phyloP scores from a whole-genome alignment of 1,284 basidiomycete species.

The Boletus semigastroideus region DNA sequence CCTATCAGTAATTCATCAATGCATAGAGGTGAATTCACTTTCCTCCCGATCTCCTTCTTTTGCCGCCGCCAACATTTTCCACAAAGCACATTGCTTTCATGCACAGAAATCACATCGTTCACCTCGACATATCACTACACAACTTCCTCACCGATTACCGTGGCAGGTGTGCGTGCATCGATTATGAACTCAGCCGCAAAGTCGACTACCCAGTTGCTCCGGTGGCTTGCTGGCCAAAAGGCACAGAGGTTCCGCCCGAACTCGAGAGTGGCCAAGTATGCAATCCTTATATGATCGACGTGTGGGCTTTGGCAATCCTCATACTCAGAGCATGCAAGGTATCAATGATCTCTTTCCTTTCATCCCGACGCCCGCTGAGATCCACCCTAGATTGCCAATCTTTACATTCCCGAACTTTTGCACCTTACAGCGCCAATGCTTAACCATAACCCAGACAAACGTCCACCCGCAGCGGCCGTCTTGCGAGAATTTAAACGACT shows the following conservation, averaged over 20 bases:
- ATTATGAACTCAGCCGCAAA: slow-evolving; percentile 64
- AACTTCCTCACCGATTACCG: slow-evolving; percentile 66
- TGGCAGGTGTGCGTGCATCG: slow-evolving; percentile 67
- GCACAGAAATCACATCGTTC: slow-evolving; percentile 63
- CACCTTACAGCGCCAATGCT: slow-evolving; percentile 58
- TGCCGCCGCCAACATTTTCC: neutral
- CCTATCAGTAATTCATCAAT: slow-evolving; percentile 58
- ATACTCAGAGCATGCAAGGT: slow-evolving; percentile 66
- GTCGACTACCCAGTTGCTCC: slow-evolving; percentile 43
- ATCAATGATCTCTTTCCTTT: slow-evolving; percentile 15
- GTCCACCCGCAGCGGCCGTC: slow-evolving; percentile 50
- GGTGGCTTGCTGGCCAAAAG: slow-evolving; percentile 44
- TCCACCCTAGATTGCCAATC: slow-evolving; percentile 50
- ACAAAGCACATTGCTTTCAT: slow-evolving; percentile 64
- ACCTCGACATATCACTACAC: slow-evolving; percentile 68
- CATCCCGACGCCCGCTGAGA: slow-evolving; percentile 4
- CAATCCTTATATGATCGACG: slow-evolving; percentile 69
- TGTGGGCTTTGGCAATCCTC: slow-evolving; percentile 66
- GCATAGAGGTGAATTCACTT: slow-evolving; percentile 51
- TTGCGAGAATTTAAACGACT: slow-evolving; percentile 45
- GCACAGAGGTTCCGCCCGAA: slow-evolving; percentile 71
- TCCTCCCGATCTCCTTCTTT: neutral
- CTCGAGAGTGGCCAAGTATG: slow-evolving; percentile 48
- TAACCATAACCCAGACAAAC: slow-evolving; percentile 43
- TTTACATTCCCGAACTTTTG: slow-evolving; percentile 55